Evolutionary conservation across 345 rosid species (phyloP).

Genomic region (Luvunga scandens): DNA sequence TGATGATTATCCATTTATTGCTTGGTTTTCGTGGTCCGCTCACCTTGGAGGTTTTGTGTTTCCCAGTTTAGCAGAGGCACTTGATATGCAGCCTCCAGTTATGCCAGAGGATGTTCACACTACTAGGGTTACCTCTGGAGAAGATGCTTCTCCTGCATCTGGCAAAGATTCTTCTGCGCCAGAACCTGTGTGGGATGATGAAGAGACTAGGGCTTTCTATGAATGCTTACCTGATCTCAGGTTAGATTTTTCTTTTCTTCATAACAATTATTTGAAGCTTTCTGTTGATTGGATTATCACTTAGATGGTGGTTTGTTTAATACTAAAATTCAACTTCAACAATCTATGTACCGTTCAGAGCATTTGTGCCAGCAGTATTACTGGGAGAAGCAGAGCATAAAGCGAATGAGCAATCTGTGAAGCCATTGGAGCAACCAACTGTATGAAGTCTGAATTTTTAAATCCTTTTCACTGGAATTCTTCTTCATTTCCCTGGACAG

Average conservation of each 20-base stretch:
- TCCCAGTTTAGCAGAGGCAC: constrained; percentile 90
- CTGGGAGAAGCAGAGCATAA: constrained; percentile 89
- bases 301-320: neutral
- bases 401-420: constrained; percentile 68
- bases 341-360: constrained; percentile 51
- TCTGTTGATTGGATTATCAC: neutral
- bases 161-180: constrained; percentile 71
- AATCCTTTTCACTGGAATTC: neutral
- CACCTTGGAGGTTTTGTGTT: neutral
- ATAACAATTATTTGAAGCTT: neutral
- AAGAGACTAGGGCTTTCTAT: constrained; percentile 92
- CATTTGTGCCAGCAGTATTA: constrained; percentile 97
- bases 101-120: constrained; percentile 99
- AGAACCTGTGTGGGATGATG: constrained; percentile 97
- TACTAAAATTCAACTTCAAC: neutral
- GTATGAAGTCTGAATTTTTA: constrained; percentile 41
- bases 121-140: constrained; percentile 85
- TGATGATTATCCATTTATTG: neutral
- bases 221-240: constrained; percentile 97
- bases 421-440: constrained; percentile 61
- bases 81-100: constrained; percentile 96
- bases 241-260: constrained; percentile 40
- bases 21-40: neutral
- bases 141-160: constrained; percentile 67
- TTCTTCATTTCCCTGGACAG: neutral